phyloP scores from a whole-genome alignment of 108 stramenopile genomes.

The Schizochytrium sp. region DNA sequence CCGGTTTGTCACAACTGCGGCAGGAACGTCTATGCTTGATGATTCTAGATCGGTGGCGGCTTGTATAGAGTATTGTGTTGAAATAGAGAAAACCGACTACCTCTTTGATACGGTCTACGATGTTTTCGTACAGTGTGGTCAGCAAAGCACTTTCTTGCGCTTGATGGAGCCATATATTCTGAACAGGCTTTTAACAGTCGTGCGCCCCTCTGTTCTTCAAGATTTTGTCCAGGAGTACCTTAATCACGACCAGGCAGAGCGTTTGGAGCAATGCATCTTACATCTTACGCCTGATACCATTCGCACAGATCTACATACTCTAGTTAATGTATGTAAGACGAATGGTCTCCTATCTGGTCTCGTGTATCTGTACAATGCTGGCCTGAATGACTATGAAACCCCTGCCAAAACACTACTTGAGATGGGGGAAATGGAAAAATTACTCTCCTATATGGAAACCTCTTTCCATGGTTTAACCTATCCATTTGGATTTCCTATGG shows the following conservation, averaged over 20 bases:
- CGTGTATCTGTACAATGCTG: conserved; percentile 45
- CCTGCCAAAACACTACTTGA: conserved; percentile 36
- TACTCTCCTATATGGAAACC: conserved; percentile 48
- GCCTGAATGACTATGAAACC: conserved; percentile 55
- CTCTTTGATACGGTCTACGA: conserved; percentile 56
- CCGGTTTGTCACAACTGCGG: conserved; percentile 49
- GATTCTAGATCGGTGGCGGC: not conserved
- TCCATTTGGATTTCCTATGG: conserved; percentile 49
- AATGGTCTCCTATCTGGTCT: conserved; percentile 41
- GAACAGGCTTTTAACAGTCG: conserved; percentile 3
- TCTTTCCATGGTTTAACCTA: conserved; percentile 40
- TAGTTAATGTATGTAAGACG: conserved; percentile 24
- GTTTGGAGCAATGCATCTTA: conserved; percentile 48
- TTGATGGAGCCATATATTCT: conserved; percentile 59
- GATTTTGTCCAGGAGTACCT: conserved; percentile 57
- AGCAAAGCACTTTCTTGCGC: conserved; percentile 15
- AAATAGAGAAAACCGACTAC: conserved; percentile 23
- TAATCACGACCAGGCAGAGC: not conserved
- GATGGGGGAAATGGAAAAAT: conserved; percentile 19
- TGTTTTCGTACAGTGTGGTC: conserved; percentile 22
- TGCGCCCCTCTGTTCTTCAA: conserved; percentile 28
- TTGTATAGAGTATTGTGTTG: conserved; percentile 54
- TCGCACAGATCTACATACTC: conserved; percentile 48
- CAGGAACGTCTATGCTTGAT: conserved; percentile 11
- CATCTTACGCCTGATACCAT: conserved; percentile 58